Evolutionary conservation across 257 asterid genomes (phyloP).

Genomic region (Parsonsia alboflavescens): DNA sequence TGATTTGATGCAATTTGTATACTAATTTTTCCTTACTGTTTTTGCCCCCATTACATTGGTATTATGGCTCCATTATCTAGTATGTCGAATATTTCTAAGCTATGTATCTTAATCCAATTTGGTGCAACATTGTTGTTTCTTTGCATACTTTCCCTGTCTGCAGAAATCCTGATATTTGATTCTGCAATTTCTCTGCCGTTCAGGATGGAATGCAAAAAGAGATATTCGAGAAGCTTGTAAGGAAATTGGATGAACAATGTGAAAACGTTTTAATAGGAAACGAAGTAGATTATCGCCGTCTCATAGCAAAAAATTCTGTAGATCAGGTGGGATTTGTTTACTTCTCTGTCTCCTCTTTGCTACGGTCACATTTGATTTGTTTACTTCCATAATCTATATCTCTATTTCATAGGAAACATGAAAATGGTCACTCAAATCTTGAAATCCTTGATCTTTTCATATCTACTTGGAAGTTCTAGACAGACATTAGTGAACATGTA

Average conservation of each 20-base stretch:
- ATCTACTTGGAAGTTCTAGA: background rate
- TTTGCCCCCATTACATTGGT: background rate
- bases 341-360: background rate
- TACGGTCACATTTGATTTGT: background rate
- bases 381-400: background rate
- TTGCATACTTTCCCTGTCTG: background rate
- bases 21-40: background rate
- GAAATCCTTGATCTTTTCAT: background rate
- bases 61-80: background rate
- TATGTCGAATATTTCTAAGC: background rate
- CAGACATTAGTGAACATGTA: background rate
- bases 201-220: slow-evolving; percentile 99
- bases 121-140: background rate
- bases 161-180: background rate
- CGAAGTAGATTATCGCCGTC: slow-evolving; percentile 91
- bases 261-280: slow-evolving; percentile 71
- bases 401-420: background rate
- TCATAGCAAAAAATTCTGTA: slow-evolving; percentile 56
- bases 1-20: background rate
- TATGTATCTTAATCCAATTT: background rate
- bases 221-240: slow-evolving; percentile 65
- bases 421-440: background rate
- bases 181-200: slow-evolving; percentile 12
- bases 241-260: slow-evolving; percentile 66
- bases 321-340: slow-evolving; percentile 55